Evolutionary conservation across 495 filamentous ascomycete genomes (phyloP).

Genomic region (Penicillium verhagenii): DNA sequence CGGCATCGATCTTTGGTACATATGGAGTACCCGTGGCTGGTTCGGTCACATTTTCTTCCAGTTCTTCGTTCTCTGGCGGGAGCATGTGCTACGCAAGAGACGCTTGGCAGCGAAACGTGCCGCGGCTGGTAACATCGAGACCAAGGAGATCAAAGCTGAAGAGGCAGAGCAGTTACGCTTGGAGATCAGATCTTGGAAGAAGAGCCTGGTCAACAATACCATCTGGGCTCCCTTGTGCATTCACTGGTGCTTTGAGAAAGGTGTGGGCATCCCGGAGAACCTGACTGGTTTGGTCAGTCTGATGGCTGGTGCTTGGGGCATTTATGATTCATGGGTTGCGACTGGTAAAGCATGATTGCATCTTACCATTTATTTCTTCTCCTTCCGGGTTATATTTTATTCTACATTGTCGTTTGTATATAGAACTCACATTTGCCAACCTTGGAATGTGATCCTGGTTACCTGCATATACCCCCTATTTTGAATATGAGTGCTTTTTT

Average conservation of each 20-base stretch:
- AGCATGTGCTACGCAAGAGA: slow-evolving; percentile 39
- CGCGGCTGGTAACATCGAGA: slow-evolving; percentile 14
- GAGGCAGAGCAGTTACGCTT: slow-evolving; percentile 35
- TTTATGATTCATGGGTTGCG: slow-evolving; percentile 37
- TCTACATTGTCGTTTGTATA: background rate
- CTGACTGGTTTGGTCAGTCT: slow-evolving; percentile 68
- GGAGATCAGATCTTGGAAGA: slow-evolving; percentile 46
- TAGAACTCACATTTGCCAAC: no score
- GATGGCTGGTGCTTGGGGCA: slow-evolving; percentile 47
- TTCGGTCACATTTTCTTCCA: slow-evolving; percentile 73
- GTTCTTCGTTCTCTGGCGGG: slow-evolving; percentile 60
- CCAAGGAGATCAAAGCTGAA: slow-evolving; percentile 35
- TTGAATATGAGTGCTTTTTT: background rate
- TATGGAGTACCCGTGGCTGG: slow-evolving; percentile 82
- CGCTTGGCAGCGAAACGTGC: slow-evolving; percentile 19
- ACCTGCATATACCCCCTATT: background rate
- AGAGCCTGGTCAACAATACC: slow-evolving; percentile 48
- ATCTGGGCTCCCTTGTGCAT: slow-evolving; percentile 63
- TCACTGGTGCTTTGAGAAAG: slow-evolving; percentile 79
- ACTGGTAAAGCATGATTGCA: slow-evolving; percentile 26
- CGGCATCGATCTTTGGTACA: slow-evolving; percentile 53
- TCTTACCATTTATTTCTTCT: no score
- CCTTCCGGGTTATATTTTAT: no score
- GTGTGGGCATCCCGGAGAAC: slow-evolving; percentile 64
- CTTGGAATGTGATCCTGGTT: background rate